phyloP scores from a whole-genome alignment of 2,329 filamentous ascomycete species.

The Cladosporium sp. region DNA sequence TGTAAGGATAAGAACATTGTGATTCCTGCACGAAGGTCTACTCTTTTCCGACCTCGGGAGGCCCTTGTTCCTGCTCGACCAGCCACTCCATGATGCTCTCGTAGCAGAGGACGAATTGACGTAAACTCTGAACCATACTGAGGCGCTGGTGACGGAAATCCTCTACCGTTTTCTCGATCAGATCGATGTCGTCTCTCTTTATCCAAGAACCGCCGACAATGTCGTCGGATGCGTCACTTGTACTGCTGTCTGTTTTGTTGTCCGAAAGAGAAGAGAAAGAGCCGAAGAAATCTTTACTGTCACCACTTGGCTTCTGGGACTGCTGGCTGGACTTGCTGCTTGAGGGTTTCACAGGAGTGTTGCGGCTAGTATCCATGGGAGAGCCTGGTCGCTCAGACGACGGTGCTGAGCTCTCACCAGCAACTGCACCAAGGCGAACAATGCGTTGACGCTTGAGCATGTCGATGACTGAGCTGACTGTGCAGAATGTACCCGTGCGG shows the following conservation, averaged over 20 bases:
- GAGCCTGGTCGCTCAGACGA: slow-evolving; percentile 26
- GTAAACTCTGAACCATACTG: slow-evolving; percentile 93
- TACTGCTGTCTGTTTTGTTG: slow-evolving; percentile 24
- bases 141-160: slow-evolving; percentile 84
- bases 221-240: not conserved
- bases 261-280: slow-evolving; percentile 18
- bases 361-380: slow-evolving; percentile 43
- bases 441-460: slow-evolving; percentile 83
- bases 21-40: not conserved
- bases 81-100: slow-evolving; percentile 92
- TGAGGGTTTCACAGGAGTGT: slow-evolving; percentile 1
- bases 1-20: not conserved
- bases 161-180: slow-evolving; percentile 82
- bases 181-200: slow-evolving; percentile 65
- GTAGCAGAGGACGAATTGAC: slow-evolving; percentile 94
- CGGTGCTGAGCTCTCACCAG: slow-evolving; percentile 15
- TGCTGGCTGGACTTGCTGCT: not conserved
- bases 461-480: slow-evolving; percentile 91
- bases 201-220: slow-evolving; percentile 56
- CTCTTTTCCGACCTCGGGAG: not conserved
- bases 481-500: slow-evolving; percentile 92
- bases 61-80: slow-evolving; percentile 37
- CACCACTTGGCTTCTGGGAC: not conserved
- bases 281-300: slow-evolving; percentile 24
- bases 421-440: not conserved